A percentile compares a stretch with the other conserved stretches of the same genome.
phyloP scores from a whole-genome alignment of 2,329 filamentous ascomycete genomes.

The Thermothelomyces thermophilus region DNA sequence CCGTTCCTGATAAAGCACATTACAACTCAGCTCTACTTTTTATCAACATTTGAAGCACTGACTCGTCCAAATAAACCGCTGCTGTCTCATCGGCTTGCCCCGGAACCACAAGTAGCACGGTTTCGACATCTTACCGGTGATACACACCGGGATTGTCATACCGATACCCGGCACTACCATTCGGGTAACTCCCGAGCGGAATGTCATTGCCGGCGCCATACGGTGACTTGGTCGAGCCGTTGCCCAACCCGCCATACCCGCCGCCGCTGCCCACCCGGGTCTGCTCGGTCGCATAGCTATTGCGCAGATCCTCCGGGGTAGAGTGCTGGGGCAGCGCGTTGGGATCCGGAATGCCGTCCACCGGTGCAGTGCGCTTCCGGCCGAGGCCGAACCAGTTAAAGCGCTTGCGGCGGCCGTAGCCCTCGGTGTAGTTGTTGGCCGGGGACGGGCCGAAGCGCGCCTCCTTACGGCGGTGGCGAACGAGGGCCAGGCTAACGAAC shows the following conservation, averaged over 20 bases:
- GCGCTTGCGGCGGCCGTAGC: slow-evolving; percentile 16
- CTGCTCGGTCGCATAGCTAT: slow-evolving; percentile 22
- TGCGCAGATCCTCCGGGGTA: slow-evolving; percentile 17
- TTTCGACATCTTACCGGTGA: background rate
- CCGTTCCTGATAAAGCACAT: too few relatives aligned
- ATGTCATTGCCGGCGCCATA: background rate
- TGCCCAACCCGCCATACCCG: slow-evolving; percentile 13
- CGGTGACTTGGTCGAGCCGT: slow-evolving; percentile 3
- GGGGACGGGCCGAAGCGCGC: slow-evolving; percentile 35
- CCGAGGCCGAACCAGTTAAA: slow-evolving; percentile 13
- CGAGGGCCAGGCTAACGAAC: slow-evolving; percentile 25
- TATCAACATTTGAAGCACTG: too few relatives aligned
- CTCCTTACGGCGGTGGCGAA: slow-evolving; percentile 33
- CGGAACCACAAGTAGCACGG: too few relatives aligned
- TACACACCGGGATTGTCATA: slow-evolving; percentile 8
- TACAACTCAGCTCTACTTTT: too few relatives aligned
- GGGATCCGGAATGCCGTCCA: slow-evolving; percentile 5
- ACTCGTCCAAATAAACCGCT: too few relatives aligned
- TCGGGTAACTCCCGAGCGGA: slow-evolving; percentile 7
- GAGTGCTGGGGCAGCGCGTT: slow-evolving; percentile 20
- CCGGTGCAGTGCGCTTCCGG: slow-evolving; percentile 5
- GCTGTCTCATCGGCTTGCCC: too few relatives aligned
- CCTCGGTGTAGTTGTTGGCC: slow-evolving; percentile 28
- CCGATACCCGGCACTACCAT: background rate
- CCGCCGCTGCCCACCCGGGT: slow-evolving; percentile 19